Evolutionary conservation across 148 eudicot genomes (phyloP).

Genomic region (Spergularia marina): DNA sequence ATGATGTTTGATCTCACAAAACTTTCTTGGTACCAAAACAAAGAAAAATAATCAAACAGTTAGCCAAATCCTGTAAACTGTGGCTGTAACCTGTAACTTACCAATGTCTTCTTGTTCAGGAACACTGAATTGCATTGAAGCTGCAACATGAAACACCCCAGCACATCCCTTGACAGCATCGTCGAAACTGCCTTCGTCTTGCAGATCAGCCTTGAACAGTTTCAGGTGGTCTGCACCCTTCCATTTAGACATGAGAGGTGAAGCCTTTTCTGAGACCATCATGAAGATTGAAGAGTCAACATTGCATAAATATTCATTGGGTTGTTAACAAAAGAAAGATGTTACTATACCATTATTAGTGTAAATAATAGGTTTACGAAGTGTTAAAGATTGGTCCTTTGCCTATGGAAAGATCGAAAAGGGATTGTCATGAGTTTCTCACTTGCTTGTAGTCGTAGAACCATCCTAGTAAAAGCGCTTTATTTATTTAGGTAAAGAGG

Average conservation of each 20-base stretch:
- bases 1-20: conserved; percentile 45
- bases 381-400: too few relatives aligned
- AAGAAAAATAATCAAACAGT: not conserved
- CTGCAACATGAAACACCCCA: conserved; percentile 85
- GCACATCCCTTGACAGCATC: conserved; percentile 64
- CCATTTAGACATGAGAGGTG: conserved; percentile 47
- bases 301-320: not conserved
- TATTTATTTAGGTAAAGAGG: too few relatives aligned
- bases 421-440: too few relatives aligned
- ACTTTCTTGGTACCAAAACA: conserved; percentile 29
- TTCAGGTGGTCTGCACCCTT: conserved; percentile 41
- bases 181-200: conserved; percentile 76
- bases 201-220: conserved; percentile 61
- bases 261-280: conserved; percentile 41
- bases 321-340: too few relatives aligned
- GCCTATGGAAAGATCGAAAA: too few relatives aligned
- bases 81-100: conserved; percentile 20
- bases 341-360: too few relatives aligned
- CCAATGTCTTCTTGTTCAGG: conserved; percentile 43
- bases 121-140: conserved; percentile 62
- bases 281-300: not conserved
- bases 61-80: not conserved
- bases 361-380: too few relatives aligned
- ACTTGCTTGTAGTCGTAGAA: too few relatives aligned
- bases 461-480: too few relatives aligned